Evolutionary conservation across 129 eudicot species (phyloP), one percentile per base, ranked within the genome.

Genomic region (Tagetes erecta): DNA sequence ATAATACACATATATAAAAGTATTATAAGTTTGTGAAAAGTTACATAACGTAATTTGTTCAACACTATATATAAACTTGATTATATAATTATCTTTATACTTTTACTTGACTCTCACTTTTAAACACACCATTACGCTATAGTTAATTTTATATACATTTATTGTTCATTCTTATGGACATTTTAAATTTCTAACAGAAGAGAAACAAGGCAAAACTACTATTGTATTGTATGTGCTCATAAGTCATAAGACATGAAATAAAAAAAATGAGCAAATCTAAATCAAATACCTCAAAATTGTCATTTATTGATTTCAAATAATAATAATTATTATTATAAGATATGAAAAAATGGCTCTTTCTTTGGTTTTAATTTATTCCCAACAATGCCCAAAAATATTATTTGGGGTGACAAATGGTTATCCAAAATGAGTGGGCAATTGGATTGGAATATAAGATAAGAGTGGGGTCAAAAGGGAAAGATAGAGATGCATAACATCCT

Each of bases 391-490:
- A 3, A 8, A 57, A 57, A 57, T 31, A 57, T 57, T 30, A 31
- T 57, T n/a, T 78, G 60, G 77, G 60, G 70, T 63, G 81, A 66
- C 76, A 59, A 77, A 38, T 72, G 52, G 82, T 77, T 79, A 79
- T 79, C 82, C 2, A 41, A 42, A 79, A 72, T 30, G 68, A 64
- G 73, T 72, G 82, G 82, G 82, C 78, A 69, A 58, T 57, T 47
- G 70, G 75, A 37, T 35, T 68, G 58, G 45, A 36, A 59, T 46
- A 51, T 3, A 53, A 52, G 82, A 79, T 72, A 59, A 78, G 72
- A 14, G 77, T 78, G 77, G 76, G 82, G 81, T 77, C 81, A 59
- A 59, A 59, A 13, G 65, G 84, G 12, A 80, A 41, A 10, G 87
- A 60, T 76, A 72, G 41, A 59, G 41, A 59, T 59, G 65, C 65